These are phyloP conservation scores for Aspergillus terreus DNA, from an alignment of 2,329 filamentous ascomycete genomes.

Conservation along the genomic window DNA sequence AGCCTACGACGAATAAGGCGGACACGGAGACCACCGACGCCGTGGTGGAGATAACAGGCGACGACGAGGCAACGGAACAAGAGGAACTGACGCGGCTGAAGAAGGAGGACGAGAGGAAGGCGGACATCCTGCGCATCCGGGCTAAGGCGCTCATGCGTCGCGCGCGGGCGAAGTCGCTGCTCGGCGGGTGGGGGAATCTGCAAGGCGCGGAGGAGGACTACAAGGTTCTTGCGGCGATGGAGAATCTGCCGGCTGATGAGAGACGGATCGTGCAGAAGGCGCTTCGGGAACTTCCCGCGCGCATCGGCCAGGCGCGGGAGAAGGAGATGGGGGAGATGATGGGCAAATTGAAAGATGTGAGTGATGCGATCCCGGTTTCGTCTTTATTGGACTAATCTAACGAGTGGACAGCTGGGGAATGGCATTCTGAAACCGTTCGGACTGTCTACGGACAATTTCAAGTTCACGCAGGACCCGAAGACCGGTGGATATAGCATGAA, in stretches of 20 bases:
- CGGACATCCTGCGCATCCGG: slow-evolving; percentile 72
- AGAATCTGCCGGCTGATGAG: slow-evolving; percentile 64
- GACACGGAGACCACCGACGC: slow-evolving; percentile 11
- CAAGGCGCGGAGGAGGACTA: slow-evolving; percentile 80
- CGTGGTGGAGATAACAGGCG: slow-evolving; percentile 50
- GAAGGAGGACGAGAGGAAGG: slow-evolving; percentile 45
- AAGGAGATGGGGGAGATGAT: slow-evolving; percentile 94
- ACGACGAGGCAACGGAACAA: slow-evolving; percentile 38
- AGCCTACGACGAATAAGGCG: slow-evolving; percentile 14
- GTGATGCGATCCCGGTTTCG: slow-evolving; percentile 23
- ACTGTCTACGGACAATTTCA: slow-evolving; percentile 88
- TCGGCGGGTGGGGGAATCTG: slow-evolving; percentile 74
- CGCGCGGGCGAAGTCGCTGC: slow-evolving; percentile 66
- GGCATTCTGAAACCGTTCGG: slow-evolving; percentile 91
- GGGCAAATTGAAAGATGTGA: slow-evolving; percentile 81
- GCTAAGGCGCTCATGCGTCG: slow-evolving; percentile 79
- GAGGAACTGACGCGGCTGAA: slow-evolving; percentile 42
- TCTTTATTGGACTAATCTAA: slow-evolving; percentile 5
- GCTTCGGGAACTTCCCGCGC: slow-evolving; percentile 61
- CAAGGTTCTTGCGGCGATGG: slow-evolving; percentile 57
- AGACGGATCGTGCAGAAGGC: slow-evolving; percentile 64
- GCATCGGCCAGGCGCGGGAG: slow-evolving; percentile 74
- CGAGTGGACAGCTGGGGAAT: slow-evolving; percentile 66
- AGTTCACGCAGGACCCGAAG: slow-evolving; percentile 86
- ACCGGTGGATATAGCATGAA: slow-evolving; percentile 94